Percentiles rank a stretch among this genome's conserved stretches.
Conservation (phyloP, 179 eudicot genomes). For the Actinidia polygama region DNA sequence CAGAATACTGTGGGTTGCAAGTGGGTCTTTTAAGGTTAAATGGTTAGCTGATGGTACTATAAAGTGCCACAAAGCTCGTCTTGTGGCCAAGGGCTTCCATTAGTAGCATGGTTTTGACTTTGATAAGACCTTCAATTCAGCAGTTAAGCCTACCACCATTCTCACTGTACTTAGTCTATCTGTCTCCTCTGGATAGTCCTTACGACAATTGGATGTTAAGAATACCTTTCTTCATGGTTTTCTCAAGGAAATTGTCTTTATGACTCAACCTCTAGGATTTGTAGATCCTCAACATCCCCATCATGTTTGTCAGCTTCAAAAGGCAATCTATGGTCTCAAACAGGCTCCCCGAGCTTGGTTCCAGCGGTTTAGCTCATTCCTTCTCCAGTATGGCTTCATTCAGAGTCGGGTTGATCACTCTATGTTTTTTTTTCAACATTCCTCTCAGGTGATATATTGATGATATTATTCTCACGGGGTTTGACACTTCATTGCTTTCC, state of each 20-base stretch:
- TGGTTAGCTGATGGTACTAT: neutral
- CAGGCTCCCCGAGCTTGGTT: neutral
- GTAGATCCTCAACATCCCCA: neutral
- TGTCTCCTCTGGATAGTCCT: neutral
- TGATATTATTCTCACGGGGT: no score
- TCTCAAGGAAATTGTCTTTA: neutral
- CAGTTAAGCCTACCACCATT: neutral
- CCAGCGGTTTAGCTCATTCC: no score
- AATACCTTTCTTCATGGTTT: neutral
- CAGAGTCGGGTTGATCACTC: no score
- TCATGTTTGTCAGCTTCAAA: neutral
- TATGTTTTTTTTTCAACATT: no score
- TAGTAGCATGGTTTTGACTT: neutral
- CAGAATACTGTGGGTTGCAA: neutral
- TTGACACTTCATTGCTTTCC: neutral
- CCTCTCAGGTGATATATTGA: no score
- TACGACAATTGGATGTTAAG: neutral
- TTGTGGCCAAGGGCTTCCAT: neutral
- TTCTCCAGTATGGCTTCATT: no score
- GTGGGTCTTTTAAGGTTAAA: neutral
- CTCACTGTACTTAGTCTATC: neutral
- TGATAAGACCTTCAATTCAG: neutral
- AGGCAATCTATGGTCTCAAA: neutral
- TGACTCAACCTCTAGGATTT: neutral
- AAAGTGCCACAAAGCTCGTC: neutral